Conservation (phyloP, 2,329 filamentous ascomycete genomes). For the Metarhizium robertsii region DNA sequence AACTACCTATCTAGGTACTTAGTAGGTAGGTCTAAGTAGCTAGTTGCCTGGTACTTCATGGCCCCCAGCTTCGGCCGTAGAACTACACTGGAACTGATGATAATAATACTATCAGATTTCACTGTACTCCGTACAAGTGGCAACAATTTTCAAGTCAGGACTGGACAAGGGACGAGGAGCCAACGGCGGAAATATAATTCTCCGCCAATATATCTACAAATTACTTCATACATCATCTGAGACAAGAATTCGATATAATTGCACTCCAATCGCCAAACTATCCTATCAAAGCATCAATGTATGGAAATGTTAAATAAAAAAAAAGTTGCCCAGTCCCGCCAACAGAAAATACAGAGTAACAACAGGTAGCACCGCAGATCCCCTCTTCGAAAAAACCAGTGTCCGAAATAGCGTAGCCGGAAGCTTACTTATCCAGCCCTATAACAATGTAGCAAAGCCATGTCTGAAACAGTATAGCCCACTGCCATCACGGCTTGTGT, state of each 20-base stretch:
- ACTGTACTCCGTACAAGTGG: slow-evolving; percentile 13
- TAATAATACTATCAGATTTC: too few species aligned
- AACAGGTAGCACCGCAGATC: background rate
- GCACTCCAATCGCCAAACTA: slow-evolving; percentile 43
- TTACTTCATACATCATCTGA: slow-evolving; percentile 8
- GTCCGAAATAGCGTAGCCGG: background rate
- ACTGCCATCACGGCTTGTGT: background rate
- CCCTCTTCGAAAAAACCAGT: background rate
- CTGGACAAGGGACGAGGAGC: too few species aligned
- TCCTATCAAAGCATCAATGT: slow-evolving; percentile 33
- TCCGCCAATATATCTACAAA: too few species aligned
- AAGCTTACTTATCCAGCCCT: slow-evolving; percentile 1
- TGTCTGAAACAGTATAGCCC: background rate
- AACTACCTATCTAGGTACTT: too few species aligned
- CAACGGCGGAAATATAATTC: too few species aligned
- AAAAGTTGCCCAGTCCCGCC: slow-evolving; percentile 5
- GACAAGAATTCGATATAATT: slow-evolving; percentile 26
- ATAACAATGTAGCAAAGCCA: slow-evolving; percentile 1
- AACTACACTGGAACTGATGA: too few species aligned
- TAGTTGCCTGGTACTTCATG: too few species aligned
- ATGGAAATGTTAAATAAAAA: slow-evolving; percentile 6
- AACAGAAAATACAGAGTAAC: background rate
- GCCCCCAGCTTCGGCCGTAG: too few species aligned
- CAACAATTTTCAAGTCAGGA: too few species aligned
- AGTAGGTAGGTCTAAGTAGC: too few species aligned